These are phyloP conservation scores for Paramyrothecium sp. DNA, from an alignment of 2,329 filamentous ascomycete species.

Conservation along the genomic window DNA sequence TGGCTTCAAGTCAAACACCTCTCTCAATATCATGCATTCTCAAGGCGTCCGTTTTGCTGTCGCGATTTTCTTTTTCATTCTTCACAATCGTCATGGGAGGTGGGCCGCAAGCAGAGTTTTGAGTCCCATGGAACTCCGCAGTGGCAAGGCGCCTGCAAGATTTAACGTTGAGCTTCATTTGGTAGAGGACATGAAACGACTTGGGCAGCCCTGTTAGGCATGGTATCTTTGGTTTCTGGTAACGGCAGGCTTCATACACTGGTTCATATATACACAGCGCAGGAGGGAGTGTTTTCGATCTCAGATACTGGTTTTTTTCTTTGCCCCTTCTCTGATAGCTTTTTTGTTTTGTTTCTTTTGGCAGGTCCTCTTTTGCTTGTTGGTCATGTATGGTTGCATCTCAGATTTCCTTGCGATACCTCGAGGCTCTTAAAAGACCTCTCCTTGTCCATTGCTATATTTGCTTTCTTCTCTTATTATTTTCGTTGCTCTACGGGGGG, in stretches of 20 bases:
- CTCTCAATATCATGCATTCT: neutral
- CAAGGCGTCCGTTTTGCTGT: neutral
- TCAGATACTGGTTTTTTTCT: constrained; percentile 1
- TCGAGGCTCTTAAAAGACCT: constrained; percentile 4
- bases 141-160: too few relatives aligned
- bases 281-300: constrained; percentile 11
- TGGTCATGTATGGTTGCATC: constrained; percentile 5
- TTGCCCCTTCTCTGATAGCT: constrained; percentile 8
- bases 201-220: neutral
- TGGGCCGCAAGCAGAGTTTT: too few relatives aligned
- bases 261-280: constrained; percentile 13
- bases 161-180: neutral
- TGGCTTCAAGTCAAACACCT: neutral
- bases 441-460: neutral
- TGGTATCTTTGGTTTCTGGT: neutral
- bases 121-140: too few relatives aligned
- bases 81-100: neutral
- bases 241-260: constrained; percentile 6
- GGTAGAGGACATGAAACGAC: neutral
- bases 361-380: constrained; percentile 16
- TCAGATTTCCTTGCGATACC: constrained; percentile 18
- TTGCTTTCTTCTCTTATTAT: neutral
- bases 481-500: constrained; percentile 5
- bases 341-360: constrained; percentile 13
- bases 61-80: neutral